phyloP scores from a whole-genome alignment of 345 rosid species.

The Gossypium herbaceum region DNA sequence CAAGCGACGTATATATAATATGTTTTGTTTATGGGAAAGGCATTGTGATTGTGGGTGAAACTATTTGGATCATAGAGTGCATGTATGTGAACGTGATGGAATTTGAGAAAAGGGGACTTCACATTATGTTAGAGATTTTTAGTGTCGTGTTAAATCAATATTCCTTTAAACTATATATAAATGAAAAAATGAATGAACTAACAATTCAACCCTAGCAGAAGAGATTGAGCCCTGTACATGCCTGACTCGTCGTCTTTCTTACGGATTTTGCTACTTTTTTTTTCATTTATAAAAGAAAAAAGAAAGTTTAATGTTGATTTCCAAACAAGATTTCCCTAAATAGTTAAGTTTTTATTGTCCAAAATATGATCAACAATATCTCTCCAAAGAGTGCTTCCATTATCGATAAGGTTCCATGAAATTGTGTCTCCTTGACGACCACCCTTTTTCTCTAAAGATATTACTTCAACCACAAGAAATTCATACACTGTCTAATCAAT shows the following conservation, averaged over 20 bases:
- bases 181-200: background rate
- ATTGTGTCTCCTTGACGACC: constrained; percentile 5
- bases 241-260: background rate
- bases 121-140: background rate
- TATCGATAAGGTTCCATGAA: constrained; percentile 3
- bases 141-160: background rate
- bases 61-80: background rate
- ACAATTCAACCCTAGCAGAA: background rate
- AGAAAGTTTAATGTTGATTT: background rate
- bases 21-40: background rate
- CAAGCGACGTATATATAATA: too few species aligned
- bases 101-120: background rate
- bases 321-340: background rate
- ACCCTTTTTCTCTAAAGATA: background rate
- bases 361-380: background rate
- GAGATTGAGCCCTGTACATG: background rate
- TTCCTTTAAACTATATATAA: background rate
- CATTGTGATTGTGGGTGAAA: background rate
- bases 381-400: background rate
- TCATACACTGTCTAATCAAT: background rate
- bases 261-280: background rate
- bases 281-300: too few species aligned
- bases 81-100: background rate
- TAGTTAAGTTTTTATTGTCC: background rate
- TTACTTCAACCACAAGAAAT: background rate